A percentile compares a stretch with the other conserved stretches of the same genome.
Evolutionary conservation across 805 yeast genomes (phyloP).

Genomic region (Zygotorulaspora chibaensis): DNA sequence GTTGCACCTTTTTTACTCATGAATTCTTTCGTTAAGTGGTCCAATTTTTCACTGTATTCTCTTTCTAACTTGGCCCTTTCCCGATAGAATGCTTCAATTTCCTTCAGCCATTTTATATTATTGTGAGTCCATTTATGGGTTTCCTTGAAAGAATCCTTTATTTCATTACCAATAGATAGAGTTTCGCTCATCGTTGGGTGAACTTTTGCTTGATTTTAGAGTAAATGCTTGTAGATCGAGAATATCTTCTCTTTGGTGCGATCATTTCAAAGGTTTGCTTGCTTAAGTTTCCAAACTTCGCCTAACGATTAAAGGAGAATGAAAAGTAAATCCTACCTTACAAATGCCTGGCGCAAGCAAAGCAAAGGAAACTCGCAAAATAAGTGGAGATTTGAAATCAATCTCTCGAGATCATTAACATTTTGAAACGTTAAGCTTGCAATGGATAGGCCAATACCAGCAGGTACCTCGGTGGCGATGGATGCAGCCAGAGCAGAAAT

Average conservation of each 20-base stretch:
- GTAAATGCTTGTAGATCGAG: neutral
- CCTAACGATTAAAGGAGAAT: neutral
- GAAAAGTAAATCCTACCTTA: neutral
- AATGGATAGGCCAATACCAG: constrained; percentile 5
- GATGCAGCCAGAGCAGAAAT: constrained; percentile 3
- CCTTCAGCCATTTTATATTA: constrained; percentile 70
- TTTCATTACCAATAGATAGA: constrained; percentile 59
- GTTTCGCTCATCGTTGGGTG: constrained; percentile 22
- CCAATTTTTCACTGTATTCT: constrained; percentile 71
- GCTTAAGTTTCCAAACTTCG: neutral
- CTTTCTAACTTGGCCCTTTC: constrained; percentile 79
- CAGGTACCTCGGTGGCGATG: constrained; percentile 1
- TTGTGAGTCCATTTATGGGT: constrained; percentile 76
- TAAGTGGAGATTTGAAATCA: too few species aligned
- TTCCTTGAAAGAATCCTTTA: constrained; percentile 73
- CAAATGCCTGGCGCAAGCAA: too few species aligned
- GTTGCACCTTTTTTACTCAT: constrained; percentile 71
- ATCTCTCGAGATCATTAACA: neutral
- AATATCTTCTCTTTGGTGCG: too few species aligned
- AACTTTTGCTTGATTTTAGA: neutral
- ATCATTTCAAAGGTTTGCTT: neutral
- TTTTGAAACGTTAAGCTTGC: neutral
- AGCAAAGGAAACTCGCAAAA: too few species aligned
- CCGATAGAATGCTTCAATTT: constrained; percentile 75
- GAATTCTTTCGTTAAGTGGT: constrained; percentile 59